Evolutionary conservation across 2,329 filamentous ascomycete species (phyloP).

Genomic region (Clathrospora elynae): DNA sequence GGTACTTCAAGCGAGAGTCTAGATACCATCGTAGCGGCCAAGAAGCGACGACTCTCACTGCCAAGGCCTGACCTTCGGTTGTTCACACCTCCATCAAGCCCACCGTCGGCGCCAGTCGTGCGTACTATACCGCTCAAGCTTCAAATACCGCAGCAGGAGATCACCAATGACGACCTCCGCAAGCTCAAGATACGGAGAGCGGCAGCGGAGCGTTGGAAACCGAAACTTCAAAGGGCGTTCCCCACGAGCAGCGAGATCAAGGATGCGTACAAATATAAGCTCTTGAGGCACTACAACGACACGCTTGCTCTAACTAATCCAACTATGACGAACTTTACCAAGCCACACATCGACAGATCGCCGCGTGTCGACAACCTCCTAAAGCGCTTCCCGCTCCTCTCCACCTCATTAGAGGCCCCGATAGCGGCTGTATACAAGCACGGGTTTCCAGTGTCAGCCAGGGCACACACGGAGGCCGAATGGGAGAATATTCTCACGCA

Average conservation of each 20-base stretch:
- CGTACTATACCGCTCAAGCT: constrained; percentile 21
- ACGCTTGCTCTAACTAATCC: background rate
- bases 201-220: constrained; percentile 25
- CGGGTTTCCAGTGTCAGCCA: background rate
- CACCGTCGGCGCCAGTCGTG: background rate
- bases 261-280: constrained; percentile 28
- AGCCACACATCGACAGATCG: constrained; percentile 24
- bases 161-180: constrained; percentile 12
- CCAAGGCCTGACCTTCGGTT: no score
- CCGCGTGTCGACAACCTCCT: constrained; percentile 21
- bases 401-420: background rate
- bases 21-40: background rate
- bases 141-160: constrained; percentile 15
- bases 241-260: constrained; percentile 23
- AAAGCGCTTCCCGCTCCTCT: constrained; percentile 19
- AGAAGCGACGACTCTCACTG: background rate
- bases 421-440: background rate
- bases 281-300: constrained; percentile 31
- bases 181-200: constrained; percentile 17
- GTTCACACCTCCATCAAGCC: constrained; percentile 17
- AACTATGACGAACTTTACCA: constrained; percentile 17
- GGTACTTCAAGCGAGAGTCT: background rate
- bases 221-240: constrained; percentile 23
- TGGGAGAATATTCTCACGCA: background rate
- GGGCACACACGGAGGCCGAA: background rate